Evolutionary conservation across 257 asterid genomes (phyloP), one percentile per base, ranked within the genome.

Genomic region (Orobanche coerulescens): DNA sequence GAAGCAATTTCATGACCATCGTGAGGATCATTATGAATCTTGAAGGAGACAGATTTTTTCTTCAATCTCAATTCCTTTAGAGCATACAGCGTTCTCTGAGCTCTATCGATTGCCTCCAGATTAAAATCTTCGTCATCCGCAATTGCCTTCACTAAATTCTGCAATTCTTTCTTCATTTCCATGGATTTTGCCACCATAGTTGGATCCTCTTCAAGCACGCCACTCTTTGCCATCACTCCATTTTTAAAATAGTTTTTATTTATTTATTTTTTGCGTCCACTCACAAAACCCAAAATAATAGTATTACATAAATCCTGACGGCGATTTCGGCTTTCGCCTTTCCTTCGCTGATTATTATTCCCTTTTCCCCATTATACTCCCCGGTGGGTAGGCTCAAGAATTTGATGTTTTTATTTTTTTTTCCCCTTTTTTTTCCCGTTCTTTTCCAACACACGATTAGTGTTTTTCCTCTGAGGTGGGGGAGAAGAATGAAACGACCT

Each of bases 121-220:
- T 72, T 72, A 48, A 71, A 60, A 43, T 76, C 79, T 12, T 79
- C 87, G 6, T 78, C 91, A n/a, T 76, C 83, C 31, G 50, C 75
- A 68, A 87, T 80, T 7, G 77, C 75, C 64, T 69, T 79, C 51
- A 82, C 88, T 37, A 82, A 58, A 58, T 66, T 82, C 76, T 76
- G 88, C 76, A 91, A 66, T 47, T 85, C 96, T 37, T 61, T 79
- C 80, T 82, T 87, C 52, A 85, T 66, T 44, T 78, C 95, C 72
- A 61, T 26, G 28, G 79, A 89, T 19, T 71, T 82, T 1, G 78
- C 81, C 63, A 66, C 75, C 82, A 64, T 30, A 26, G 69, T 34
- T 1, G 71, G 79, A 70, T 77, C 84, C 7, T 68, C 78, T 28
- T 81, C 91, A 28, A 69, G 51, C 49, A 70, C 89, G 59, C 81